These are phyloP conservation scores for Phytophthora palmivora DNA, from an alignment of 352 stramenopile genomes.

Conservation along the genomic window DNA sequence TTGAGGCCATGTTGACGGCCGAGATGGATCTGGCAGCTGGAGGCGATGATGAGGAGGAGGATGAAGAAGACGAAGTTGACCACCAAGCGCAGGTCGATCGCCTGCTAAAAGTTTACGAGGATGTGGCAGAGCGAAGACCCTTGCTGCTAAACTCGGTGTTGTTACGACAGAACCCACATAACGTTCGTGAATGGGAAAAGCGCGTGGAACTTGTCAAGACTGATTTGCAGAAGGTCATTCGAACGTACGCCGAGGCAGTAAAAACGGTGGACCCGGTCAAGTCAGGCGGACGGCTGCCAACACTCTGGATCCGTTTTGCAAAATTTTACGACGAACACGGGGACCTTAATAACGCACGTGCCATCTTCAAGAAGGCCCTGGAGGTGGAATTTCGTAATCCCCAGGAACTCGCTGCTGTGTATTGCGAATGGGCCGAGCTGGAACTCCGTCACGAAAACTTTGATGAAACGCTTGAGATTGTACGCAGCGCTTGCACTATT, in stretches of 20 bases:
- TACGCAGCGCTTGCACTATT: constrained; percentile 81
- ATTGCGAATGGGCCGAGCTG: constrained; percentile 96
- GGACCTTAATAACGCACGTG: constrained; percentile 92
- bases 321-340: constrained; percentile 95
- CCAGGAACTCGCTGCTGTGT: constrained; percentile 95
- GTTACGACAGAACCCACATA: constrained; percentile 98
- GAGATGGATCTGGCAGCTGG: constrained; percentile 91
- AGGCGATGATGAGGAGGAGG: constrained; percentile 65
- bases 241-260: constrained; percentile 91
- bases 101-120: constrained; percentile 87
- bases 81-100: constrained; percentile 80
- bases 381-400: constrained; percentile 79
- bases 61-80: constrained; percentile 65
- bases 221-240: constrained; percentile 72
- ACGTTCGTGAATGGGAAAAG: constrained; percentile 98
- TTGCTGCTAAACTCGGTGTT: constrained; percentile 96
- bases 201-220: constrained; percentile 87
- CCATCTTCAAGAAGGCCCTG: constrained; percentile 92
- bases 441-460: constrained; percentile 96
- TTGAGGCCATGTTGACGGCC: constrained; percentile 97
- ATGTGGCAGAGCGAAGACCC: constrained; percentile 95
- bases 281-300: constrained; percentile 87
- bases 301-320: constrained; percentile 95
- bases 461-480: constrained; percentile 92
- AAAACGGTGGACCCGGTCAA: constrained; percentile 92